Conservation (phyloP, 768 basidiomycete species). For the Phylloporus arenicola region DNA sequence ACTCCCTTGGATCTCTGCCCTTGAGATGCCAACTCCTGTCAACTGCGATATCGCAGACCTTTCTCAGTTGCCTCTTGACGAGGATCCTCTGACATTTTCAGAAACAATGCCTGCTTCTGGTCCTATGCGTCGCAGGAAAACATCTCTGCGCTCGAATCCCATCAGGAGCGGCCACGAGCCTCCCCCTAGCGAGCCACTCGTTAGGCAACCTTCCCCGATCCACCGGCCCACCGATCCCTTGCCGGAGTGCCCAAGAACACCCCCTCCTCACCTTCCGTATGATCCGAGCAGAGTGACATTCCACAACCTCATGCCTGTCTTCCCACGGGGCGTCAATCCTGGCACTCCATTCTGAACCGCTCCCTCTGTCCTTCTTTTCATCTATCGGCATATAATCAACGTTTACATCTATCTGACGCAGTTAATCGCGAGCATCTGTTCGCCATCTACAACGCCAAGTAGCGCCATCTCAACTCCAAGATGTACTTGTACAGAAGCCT, state of each 20-base stretch:
- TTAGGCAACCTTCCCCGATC: conserved; percentile 19
- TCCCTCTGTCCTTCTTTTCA: conserved; percentile 10
- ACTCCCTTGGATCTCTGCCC: conserved; percentile 62
- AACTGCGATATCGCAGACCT: conserved; percentile 62
- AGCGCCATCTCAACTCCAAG: conserved; percentile 22
- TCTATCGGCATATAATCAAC: conserved; percentile 28
- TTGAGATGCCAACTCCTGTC: conserved; percentile 44
- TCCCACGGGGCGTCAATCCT: conserved; percentile 28
- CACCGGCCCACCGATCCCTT: conserved; percentile 26
- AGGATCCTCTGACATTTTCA: conserved; percentile 17
- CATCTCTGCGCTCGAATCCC: conserved; percentile 47
- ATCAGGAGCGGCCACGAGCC: conserved; percentile 28
- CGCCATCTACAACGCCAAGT: conserved; percentile 18
- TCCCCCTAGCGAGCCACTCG: conserved; percentile 10
- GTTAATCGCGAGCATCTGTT: conserved; percentile 25
- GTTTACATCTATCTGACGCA: conserved; percentile 23
- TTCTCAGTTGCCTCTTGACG: conserved; percentile 45
- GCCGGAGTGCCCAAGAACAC: conserved; percentile 27
- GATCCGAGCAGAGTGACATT: conserved; percentile 48
- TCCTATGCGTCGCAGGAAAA: conserved; percentile 56
- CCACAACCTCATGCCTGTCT: conserved; percentile 59
- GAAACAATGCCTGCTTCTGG: conserved; percentile 34
- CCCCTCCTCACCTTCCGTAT: conserved; percentile 34
- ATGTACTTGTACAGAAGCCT: conserved; percentile 28
- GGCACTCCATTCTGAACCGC: conserved; percentile 8